phyloP scores from a whole-genome alignment of 1,139 yeast genomes.

The Wickerhamiella infanticola region DNA sequence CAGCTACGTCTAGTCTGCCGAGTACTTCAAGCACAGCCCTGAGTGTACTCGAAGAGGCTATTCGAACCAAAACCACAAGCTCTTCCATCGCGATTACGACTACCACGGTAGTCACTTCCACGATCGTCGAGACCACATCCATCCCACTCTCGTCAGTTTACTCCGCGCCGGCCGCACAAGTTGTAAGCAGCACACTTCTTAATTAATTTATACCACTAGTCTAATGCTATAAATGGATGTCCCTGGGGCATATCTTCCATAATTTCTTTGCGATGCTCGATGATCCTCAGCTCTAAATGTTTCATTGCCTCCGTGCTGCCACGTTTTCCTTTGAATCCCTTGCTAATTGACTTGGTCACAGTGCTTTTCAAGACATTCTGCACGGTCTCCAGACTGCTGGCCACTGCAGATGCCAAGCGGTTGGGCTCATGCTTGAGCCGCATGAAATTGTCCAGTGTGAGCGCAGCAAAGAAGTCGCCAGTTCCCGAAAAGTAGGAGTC shows the following conservation, averaged over 20 bases:
- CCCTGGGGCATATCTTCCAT: background rate
- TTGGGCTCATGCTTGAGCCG: conserved; percentile 17
- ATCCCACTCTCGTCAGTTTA: no score
- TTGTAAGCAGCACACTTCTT: no score
- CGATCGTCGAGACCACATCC: no score
- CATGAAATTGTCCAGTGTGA: conserved; percentile 46
- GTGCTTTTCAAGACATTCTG: conserved; percentile 27
- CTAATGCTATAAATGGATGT: background rate
- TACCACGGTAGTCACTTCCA: no score
- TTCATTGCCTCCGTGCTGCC: conserved; percentile 14
- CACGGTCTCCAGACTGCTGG: conserved; percentile 38
- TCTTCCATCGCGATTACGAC: background rate
- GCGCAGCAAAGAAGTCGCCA: conserved; percentile 79
- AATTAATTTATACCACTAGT: no score
- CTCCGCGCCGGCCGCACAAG: no score
- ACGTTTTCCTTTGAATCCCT: conserved; percentile 7
- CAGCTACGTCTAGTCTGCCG: background rate
- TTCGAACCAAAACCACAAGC: background rate
- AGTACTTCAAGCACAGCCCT: background rate
- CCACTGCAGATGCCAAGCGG: conserved; percentile 26
- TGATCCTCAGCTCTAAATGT: conserved; percentile 17
- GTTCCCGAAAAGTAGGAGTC: conserved; percentile 79
- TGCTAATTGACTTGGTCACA: conserved; percentile 8
- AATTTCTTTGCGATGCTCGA: conserved; percentile 7
- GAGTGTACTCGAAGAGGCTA: no score